A percentile compares a stretch with the other conserved stretches of the same genome.
Conservation (phyloP, 2,329 filamentous ascomycete species). For the Paecilomyces sp. region DNA sequence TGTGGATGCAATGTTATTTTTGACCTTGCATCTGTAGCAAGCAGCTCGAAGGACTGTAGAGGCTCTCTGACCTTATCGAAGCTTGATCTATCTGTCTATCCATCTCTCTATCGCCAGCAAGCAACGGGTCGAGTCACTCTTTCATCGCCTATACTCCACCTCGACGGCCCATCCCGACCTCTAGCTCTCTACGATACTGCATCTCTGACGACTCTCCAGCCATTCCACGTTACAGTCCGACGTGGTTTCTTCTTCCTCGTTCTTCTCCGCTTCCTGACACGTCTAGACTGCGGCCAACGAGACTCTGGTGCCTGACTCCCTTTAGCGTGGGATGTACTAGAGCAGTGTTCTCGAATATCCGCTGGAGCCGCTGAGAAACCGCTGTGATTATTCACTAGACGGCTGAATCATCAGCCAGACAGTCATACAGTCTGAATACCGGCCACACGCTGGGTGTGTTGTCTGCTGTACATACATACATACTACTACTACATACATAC, state of each 20-base stretch:
- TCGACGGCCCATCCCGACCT: neutral
- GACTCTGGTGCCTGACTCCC: neutral
- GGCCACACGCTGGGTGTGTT: neutral
- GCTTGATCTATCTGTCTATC: too few relatives aligned
- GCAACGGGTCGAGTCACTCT: neutral
- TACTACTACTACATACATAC: too few relatives aligned
- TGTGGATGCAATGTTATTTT: neutral
- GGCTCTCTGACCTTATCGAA: neutral
- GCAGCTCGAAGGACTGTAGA: neutral
- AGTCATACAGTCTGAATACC: neutral
- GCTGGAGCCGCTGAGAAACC: neutral
- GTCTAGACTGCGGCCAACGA: neutral
- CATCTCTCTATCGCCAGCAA: neutral
- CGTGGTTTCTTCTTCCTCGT: neutral
- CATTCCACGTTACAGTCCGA: neutral
- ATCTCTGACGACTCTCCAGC: neutral
- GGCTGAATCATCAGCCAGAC: neutral
- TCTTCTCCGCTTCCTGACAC: neutral
- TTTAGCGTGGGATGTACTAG: neutral
- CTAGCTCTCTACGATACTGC: neutral
- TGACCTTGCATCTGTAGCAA: neutral
- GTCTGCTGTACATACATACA: neutral
- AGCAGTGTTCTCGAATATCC: neutral
- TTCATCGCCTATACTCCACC: neutral
- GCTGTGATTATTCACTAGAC: neutral